These are phyloP conservation scores for Globisporangium spinosum DNA, from an alignment of 352 stramenopile species.

Conservation along the genomic window DNA sequence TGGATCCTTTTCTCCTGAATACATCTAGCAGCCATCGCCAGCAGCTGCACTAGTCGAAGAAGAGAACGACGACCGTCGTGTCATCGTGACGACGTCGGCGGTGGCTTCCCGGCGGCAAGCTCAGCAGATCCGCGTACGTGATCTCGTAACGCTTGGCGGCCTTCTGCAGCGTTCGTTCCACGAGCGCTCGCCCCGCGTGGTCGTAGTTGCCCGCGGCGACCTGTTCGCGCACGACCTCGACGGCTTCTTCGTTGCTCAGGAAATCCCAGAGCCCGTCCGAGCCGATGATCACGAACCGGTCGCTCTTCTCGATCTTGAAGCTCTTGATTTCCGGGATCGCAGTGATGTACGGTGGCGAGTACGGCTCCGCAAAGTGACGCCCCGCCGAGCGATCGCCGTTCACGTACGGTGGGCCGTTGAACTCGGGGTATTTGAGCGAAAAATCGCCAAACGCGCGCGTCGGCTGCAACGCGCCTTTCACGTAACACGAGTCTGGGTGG, in stretches of 20 bases:
- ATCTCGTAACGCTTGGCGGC: constrained; percentile 73
- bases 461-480: constrained; percentile 89
- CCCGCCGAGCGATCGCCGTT: constrained; percentile 81
- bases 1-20: neutral
- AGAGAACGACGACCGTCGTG: constrained; percentile 90
- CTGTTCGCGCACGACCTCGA: constrained; percentile 87
- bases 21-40: neutral
- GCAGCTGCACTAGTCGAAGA: constrained; percentile 52
- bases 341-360: constrained; percentile 92
- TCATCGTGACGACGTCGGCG: constrained; percentile 91
- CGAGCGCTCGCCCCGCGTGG: constrained; percentile 64
- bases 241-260: constrained; percentile 92
- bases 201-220: constrained; percentile 57
- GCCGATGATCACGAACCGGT: constrained; percentile 96
- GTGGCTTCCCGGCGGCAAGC: constrained; percentile 71
- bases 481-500: constrained; percentile 90
- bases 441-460: constrained; percentile 91
- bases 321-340: constrained; percentile 81
- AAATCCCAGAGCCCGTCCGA: constrained; percentile 99
- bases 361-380: constrained; percentile 84
- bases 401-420: constrained; percentile 83
- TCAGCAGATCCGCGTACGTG: constrained; percentile 79
- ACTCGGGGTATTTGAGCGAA: constrained; percentile 92
- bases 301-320: constrained; percentile 51
- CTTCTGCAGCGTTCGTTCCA: constrained; percentile 78